A percentile compares a stretch with the other conserved stretches of the same genome.
Evolutionary conservation across 2,329 filamentous ascomycete genomes (phyloP).

Genomic region (Penicillium sp.): DNA sequence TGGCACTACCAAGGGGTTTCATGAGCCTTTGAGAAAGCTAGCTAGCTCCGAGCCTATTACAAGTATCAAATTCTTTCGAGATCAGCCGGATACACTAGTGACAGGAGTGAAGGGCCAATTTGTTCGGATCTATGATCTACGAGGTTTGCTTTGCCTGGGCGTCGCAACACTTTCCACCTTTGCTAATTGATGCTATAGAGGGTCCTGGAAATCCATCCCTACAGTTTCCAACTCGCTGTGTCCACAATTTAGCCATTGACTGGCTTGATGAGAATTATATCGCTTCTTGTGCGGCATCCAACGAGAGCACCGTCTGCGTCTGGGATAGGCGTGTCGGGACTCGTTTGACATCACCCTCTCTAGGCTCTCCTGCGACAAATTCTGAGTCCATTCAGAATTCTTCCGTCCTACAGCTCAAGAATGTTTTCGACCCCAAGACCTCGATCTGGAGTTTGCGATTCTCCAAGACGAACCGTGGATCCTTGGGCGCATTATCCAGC

Average conservation of each 20-base stretch:
- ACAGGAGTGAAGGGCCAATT: conserved; percentile 62
- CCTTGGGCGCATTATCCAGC: conserved; percentile 59
- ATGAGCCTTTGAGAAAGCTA: conserved; percentile 58
- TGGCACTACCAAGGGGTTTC: conserved; percentile 31
- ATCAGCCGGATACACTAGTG: conserved; percentile 61
- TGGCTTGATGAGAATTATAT: conserved; percentile 66
- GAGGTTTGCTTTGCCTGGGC: conserved; percentile 47
- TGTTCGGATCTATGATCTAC: conserved; percentile 62
- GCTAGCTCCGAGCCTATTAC: conserved; percentile 63
- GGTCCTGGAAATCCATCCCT: conserved; percentile 43
- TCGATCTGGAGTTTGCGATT: conserved; percentile 65
- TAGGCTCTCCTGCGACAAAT: conserved; percentile 30
- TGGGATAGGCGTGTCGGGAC: conserved; percentile 60
- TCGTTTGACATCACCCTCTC: conserved; percentile 37
- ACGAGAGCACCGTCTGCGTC: conserved; percentile 60
- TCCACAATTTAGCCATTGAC: conserved; percentile 65
- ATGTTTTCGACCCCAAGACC: conserved; percentile 53
- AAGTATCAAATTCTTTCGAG: conserved; percentile 64
- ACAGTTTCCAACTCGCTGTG: conserved; percentile 57
- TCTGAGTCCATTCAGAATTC: conserved; percentile 40
- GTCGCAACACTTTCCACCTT: not conserved
- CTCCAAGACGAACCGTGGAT: conserved; percentile 58
- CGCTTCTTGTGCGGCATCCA: conserved; percentile 56
- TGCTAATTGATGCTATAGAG: conserved; percentile 23
- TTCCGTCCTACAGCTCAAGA: conserved; percentile 59